Evolutionary conservation across 2,329 filamentous ascomycete genomes (phyloP).

Genomic region (Camillea tinctor): DNA sequence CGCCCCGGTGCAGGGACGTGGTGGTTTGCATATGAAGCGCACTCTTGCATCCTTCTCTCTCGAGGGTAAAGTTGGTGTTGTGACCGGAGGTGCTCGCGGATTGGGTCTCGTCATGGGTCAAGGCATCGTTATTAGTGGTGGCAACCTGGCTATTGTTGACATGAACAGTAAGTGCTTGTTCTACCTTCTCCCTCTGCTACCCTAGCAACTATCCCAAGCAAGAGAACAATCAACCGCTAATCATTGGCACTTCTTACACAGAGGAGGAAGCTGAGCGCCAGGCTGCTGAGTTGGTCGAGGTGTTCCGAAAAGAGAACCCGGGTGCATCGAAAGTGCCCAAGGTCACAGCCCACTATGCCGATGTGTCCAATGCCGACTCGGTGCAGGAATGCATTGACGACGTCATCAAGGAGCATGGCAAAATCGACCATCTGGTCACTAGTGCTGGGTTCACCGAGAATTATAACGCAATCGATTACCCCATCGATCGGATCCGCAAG

Average conservation of each 20-base stretch:
- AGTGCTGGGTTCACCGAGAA: slow-evolving; percentile 98
- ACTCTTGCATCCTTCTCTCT: slow-evolving; percentile 85
- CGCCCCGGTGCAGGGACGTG: slow-evolving; percentile 69
- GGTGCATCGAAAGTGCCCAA: slow-evolving; percentile 69
- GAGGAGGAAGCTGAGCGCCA: slow-evolving; percentile 82
- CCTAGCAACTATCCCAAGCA: background rate
- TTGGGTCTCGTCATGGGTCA: slow-evolving; percentile 91
- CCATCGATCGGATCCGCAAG: slow-evolving; percentile 86
- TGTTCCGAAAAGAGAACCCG: slow-evolving; percentile 78
- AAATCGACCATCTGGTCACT: slow-evolving; percentile 89
- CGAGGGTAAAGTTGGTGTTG: slow-evolving; percentile 76
- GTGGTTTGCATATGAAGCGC: slow-evolving; percentile 78
- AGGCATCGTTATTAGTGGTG: slow-evolving; percentile 83
- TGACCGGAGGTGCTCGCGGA: slow-evolving; percentile 88
- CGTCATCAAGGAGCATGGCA: slow-evolving; percentile 68
- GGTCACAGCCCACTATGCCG: slow-evolving; percentile 86
- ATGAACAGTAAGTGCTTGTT: slow-evolving; percentile 69
- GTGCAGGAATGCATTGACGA: slow-evolving; percentile 73
- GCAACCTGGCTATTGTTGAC: slow-evolving; percentile 88
- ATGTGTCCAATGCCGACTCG: slow-evolving; percentile 78
- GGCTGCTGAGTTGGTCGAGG: slow-evolving; percentile 69
- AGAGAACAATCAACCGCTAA: slow-evolving; percentile 13
- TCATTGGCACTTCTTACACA: slow-evolving; percentile 34
- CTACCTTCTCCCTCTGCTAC: slow-evolving; percentile 1
- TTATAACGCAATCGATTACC: slow-evolving; percentile 88